Evolutionary conservation across 2,329 filamentous ascomycete species (phyloP), one percentile per base, ranked within the genome.

Genomic region (Venturia effusa): DNA sequence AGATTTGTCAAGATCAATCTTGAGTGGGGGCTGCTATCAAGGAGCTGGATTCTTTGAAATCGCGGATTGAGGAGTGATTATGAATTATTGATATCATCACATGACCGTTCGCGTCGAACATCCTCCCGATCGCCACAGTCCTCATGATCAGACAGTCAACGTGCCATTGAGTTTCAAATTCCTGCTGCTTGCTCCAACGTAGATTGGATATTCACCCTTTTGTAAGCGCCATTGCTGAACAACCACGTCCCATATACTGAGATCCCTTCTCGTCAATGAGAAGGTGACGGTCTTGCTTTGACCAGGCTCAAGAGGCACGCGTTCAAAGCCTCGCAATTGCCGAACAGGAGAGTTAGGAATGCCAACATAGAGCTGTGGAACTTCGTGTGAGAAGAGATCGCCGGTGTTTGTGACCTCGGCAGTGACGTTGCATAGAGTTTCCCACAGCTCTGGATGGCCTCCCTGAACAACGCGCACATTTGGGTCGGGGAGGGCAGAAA

Each of bases 341-440:
- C 68, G 61, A 73, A 70, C 83, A 41, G 80, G 75, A 0, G 76
- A 74, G 17, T 77, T 74, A 11, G 86, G 87, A n/a, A 88, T 82
- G 5, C 82, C 81, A 0, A 90, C 73, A 67, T 84, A 84, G 3
- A 85, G 70, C 69, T 86, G 84, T 2, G 80, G 78, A 1, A 86
- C 82, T 27, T 82, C 82, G 39, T 79, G 79, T 39, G 81, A 81
- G 0, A 73, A 67, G 1, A 76, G 73, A 66, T 70, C 68, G 1
- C 89, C 89, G 0, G 79, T 81, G 69, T 94, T 93, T 4, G 76
- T 80, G 1, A 93, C 75, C 0, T 75, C 79, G 4, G 84, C 81
- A 1, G 79, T 77, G n/a, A 89, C 79, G 0, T 79, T 79, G 39
- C 82, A 87, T 0, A 86, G 78, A 0, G 79, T 73, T 39, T 88